Base-by-base conservation (phyloP, 2,329 filamentous ascomycete genomes). In the Fusarium pseudonygamai region DNA sequence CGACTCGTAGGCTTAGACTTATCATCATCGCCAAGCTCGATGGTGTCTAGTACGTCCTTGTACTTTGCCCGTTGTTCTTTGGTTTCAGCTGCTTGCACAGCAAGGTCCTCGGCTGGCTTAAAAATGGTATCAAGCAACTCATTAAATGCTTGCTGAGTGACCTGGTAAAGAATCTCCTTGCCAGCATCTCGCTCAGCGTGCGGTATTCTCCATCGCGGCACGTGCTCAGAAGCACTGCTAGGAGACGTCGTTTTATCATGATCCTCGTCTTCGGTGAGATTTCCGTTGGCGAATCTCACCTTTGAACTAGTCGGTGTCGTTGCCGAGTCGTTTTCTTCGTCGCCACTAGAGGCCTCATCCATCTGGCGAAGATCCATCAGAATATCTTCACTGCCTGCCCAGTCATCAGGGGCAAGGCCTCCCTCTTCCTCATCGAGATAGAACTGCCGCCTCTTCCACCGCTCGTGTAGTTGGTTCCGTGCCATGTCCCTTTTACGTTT, bases 101-200 rank as follows among this genome's bases (percentile, higher is more conserved):
- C 91, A 24, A 93, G 81, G 71, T 95, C 91, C 81, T 98, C 96
- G 73, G 92, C 92, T 9, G 88, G 86, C 75, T 92, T 92, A 84
- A 99, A 99, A 0, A 99, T 86, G 3, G 91, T 88, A 78, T 98
- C 94, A 1, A 99, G 88, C 5, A 98, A 85, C 82, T 98, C 95
- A 78, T 98, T 98, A 83, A 97, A 94, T 1, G 94, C 82, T 81
- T 97, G 93, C 81, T 98, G 95, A 1, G 94, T 95, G 37, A 97
- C 91, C 80, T 97, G 93, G 78, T 97, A 98, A 3, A 98, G 85
- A 8, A 98, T 93, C 79, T 98, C 94, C 75, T 93, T 94, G 42
- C 94, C 94, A 11, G 94, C 91, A 80, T 97, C 95, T 67, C 88
- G 89, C 80, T 97, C 95, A 2, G 92, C 91, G 73, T 93, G 90